Evolutionary conservation across 202 grass and related monocot species (phyloP).

Genomic region (Brachypodium distachyon): DNA sequence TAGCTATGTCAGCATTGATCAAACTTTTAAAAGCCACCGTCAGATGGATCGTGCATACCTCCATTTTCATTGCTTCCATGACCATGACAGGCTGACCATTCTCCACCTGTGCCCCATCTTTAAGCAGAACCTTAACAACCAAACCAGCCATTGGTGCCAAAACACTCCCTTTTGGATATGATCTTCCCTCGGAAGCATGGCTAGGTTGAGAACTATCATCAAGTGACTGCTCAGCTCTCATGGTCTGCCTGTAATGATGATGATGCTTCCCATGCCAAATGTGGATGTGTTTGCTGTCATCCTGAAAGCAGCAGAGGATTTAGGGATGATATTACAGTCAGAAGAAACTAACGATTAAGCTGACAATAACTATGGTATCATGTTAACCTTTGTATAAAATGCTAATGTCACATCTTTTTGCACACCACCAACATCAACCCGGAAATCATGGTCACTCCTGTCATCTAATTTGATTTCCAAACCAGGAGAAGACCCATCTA

Average conservation of each 20-base stretch:
- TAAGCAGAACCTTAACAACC: constrained; percentile 73
- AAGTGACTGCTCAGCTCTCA: constrained; percentile 32
- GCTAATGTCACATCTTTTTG: constrained; percentile 76
- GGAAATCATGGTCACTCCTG: constrained; percentile 47
- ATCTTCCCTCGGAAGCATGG: constrained; percentile 45
- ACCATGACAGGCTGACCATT: constrained; percentile 78
- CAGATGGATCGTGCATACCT: constrained; percentile 33
- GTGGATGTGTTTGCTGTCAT: constrained; percentile 66
- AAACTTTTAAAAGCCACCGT: background rate
- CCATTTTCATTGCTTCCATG: constrained; percentile 99
- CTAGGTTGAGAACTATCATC: constrained; percentile 50
- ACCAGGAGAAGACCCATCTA: constrained; percentile 50
- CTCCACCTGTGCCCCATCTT: constrained; percentile 66
- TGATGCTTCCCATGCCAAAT: constrained; percentile 88
- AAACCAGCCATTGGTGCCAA: constrained; percentile 94
- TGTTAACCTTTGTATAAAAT: constrained; percentile 68
- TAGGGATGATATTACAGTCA: background rate
- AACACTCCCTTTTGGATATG: constrained; percentile 75
- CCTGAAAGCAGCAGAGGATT: constrained; percentile 30
- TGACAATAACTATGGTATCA: background rate
- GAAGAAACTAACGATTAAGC: background rate
- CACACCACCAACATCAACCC: constrained; percentile 64
- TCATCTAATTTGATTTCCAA: constrained; percentile 68
- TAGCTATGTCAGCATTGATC: background rate
- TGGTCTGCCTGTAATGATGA: constrained; percentile 72